Percentiles rank a stretch among this genome's conserved stretches.
phyloP scores from a whole-genome alignment of 176 grass and related monocot genomes.

The Stipa capillata region DNA sequence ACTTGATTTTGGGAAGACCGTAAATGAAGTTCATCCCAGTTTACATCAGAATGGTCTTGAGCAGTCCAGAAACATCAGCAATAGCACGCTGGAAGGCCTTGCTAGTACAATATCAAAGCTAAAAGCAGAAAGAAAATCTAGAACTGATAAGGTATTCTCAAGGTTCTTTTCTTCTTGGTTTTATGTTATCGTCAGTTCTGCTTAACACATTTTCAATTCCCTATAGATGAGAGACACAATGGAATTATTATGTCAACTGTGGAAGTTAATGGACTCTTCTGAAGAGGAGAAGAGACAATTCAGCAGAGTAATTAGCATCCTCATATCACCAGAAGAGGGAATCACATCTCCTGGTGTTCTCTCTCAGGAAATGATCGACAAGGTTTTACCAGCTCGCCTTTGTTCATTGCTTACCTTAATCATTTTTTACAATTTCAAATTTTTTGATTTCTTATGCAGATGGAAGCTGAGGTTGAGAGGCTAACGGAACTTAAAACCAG shows the following conservation, averaged over 20 bases:
- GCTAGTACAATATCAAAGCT: slow-evolving; percentile 55
- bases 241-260: slow-evolving; percentile 69
- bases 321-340: slow-evolving; percentile 56
- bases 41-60: slow-evolving; percentile 62
- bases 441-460: slow-evolving; percentile 42
- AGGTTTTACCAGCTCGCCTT: slow-evolving; percentile 41
- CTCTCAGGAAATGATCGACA: slow-evolving; percentile 61
- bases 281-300: slow-evolving; percentile 69
- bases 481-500: slow-evolving; percentile 76
- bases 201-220: slow-evolving; percentile 9
- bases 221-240: slow-evolving; percentile 81
- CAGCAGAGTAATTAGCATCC: slow-evolving; percentile 48
- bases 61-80: slow-evolving; percentile 78
- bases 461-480: slow-evolving; percentile 65
- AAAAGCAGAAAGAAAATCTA: slow-evolving; percentile 62
- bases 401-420: neutral
- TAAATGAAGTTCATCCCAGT: slow-evolving; percentile 87
- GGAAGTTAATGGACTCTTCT: slow-evolving; percentile 93
- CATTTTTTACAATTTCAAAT: neutral
- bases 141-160: slow-evolving; percentile 60
- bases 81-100: slow-evolving; percentile 71
- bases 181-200: slow-evolving; percentile 1
- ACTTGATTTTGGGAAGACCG: slow-evolving; percentile 64
- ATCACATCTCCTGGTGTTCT: slow-evolving; percentile 62
- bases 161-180: slow-evolving; percentile 15